Conservation (phyloP, 768 basidiomycete genomes). For the Leccinum olivaceopallidum region DNA sequence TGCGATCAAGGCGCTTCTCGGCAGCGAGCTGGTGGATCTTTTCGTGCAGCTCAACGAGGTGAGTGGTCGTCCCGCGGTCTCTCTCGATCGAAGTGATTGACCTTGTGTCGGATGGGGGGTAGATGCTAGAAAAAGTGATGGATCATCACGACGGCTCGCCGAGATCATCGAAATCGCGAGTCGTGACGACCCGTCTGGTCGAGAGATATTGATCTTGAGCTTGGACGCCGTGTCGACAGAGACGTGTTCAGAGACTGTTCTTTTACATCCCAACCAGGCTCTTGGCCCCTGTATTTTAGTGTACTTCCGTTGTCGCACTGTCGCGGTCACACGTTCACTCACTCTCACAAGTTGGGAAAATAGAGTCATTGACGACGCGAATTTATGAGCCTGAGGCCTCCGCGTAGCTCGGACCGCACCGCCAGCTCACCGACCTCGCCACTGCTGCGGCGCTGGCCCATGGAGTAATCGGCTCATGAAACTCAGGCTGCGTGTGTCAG, state of each 20-base stretch:
- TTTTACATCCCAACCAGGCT: too few relatives aligned
- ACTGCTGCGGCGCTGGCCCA: too few relatives aligned
- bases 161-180: constrained; percentile 22
- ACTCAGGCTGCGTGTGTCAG: too few relatives aligned
- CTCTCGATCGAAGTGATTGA: background rate
- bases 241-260: background rate
- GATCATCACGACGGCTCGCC: constrained; percentile 17
- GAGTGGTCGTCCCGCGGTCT: background rate
- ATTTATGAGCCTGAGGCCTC: background rate
- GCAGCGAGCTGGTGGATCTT: constrained; percentile 43
- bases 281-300: background rate
- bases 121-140: constrained; percentile 25
- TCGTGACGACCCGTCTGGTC: constrained; percentile 30
- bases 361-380: background rate
- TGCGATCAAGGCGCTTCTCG: constrained; percentile 42
- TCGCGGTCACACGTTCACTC: too few relatives aligned
- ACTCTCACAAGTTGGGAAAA: background rate
- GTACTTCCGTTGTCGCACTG: background rate
- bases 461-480: too few relatives aligned
- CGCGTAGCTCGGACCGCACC: background rate
- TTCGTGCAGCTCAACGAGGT: constrained; percentile 57
- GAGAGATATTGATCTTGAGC: constrained; percentile 24
- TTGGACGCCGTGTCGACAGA: background rate
- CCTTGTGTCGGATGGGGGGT: background rate
- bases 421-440: background rate